These are phyloP conservation scores for Rhodotorula sp. DNA, from an alignment of 1,284 basidiomycete genomes.

Conservation along the genomic window DNA sequence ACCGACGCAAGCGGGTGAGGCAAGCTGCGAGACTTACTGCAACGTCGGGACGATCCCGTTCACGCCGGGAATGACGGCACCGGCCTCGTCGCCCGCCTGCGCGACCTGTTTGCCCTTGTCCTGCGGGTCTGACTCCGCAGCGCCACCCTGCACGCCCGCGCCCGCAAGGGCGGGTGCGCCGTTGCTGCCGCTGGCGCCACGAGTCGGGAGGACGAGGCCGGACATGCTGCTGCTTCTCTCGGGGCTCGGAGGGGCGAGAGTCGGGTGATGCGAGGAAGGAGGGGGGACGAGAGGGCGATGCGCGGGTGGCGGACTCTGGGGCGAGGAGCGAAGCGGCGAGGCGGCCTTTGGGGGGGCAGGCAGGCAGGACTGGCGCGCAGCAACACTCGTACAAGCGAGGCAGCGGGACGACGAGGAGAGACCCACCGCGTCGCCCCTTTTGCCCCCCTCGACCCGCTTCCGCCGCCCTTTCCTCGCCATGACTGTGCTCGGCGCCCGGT, in stretches of 20 bases:
- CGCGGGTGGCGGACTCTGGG: not conserved
- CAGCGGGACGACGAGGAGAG: not conserved
- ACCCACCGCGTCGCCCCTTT: not conserved
- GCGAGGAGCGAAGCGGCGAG: not conserved
- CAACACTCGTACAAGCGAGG: not conserved
- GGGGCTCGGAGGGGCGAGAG: not conserved
- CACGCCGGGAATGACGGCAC: conserved; percentile 55
- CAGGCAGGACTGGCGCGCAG: conserved; percentile 2
- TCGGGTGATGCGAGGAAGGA: not conserved
- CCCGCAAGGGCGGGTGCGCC: not conserved
- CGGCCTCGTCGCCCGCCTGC: conserved; percentile 17
- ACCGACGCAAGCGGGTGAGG: not conserved
- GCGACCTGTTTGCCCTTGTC: conserved; percentile 28
- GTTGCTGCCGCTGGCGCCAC: conserved; percentile 3
- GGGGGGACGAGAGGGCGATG: not conserved
- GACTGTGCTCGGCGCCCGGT: not conserved
- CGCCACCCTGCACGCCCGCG: not conserved
- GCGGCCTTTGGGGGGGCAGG: not conserved
- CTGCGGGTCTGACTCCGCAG: conserved; percentile 2
- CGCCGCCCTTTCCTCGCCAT: too few relatives aligned
- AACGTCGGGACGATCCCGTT: conserved; percentile 92
- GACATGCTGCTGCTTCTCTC: conserved; percentile 15
- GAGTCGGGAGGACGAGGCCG: conserved; percentile 32
- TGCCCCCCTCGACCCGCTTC: not conserved
- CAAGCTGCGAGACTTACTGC: conserved; percentile 59